Base-by-base conservation (phyloP, 768 basidiomycete species). In the Sutorius australiensis region DNA sequence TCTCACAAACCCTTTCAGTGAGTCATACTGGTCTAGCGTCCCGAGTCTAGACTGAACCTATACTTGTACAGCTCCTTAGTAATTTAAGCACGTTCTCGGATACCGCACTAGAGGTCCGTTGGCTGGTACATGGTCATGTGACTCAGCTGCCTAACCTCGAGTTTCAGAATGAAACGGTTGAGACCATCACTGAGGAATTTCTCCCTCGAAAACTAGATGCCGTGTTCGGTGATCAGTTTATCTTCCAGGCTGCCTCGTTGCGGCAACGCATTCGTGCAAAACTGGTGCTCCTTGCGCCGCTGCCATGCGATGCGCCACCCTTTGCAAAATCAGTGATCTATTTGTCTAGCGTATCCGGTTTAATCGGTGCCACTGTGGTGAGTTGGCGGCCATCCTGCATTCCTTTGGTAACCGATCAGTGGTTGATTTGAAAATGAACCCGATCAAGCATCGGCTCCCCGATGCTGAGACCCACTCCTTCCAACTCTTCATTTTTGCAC, bases 271-370 rank as follows among this genome's bases (percentile, higher is more conserved):
- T 69, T 56, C 57, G 61, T 3, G 69, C 68, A 39, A 71, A 51
- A 42, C 45, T 71, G 1, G 31, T 61, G 38, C 54, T 69, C 10
- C 66, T 66, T 9, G 50, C 69, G 30, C 68, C 64, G 21, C 36
- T 60, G 27, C 57, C 66, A n/a, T 64, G 57, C 41, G 70, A 70
- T 43, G 32, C 36, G 39, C 55, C 60, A 19, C 63, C 69, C 1
- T 59, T 67, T 55, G 69, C 68, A n/a, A 69, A 71, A 54, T 69
- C 67, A 14, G 67, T 60, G 27, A 61, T 69, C 16, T 71, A 64
- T 57, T 50, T 69, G 55, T 65, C 69, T 16, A 69, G 60, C 48
- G 30, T 59, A 16, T 61, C 61, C 30, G 65, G 61, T n/a, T 40
- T 67, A 13, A 46, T 71, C 41, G 54, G 43, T 11, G 61, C 61